Base-by-base conservation (phyloP, 1,139 yeast species). In the Taphrina betulina region DNA sequence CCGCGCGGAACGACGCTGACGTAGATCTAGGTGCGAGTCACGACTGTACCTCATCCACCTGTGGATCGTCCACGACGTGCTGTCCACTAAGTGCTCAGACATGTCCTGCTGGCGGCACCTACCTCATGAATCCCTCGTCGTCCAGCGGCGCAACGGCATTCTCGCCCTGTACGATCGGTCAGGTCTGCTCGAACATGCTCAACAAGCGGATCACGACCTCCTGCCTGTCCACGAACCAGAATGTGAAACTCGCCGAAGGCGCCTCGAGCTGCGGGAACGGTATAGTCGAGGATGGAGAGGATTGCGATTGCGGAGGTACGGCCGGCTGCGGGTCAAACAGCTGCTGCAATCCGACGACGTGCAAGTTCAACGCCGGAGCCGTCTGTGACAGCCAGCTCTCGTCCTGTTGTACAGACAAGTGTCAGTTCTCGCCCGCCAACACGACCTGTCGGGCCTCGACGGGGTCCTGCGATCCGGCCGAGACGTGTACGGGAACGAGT, bases 251-350 rank as follows among this genome's bases (percentile, higher is more conserved):
- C 20, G 64, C 69, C 29, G 66, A 71, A 1, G 42, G 60, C 2
- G 65, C 61, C 37, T 68, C 69, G 57, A 69, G 67, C 36, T 71
- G 74, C 55, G 74, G 74, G 17, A 71, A 71, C 58, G 74, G 74
- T 5, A 71, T 71, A 51, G 73, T 71, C 3, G 74, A 71, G 57
- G 72, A 68, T 16, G 74, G 74, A 12, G 74, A 71, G 55, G 74
- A 71, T 23, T 71, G 74, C 57, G 74, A 71, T 57, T 71, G 75
- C 60, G 75, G 75, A 14, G 73, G 73, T 8, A 65, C 43, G 12
- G 67, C 64, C n/a, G 72, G 71, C 3, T 71, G 74, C 57, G 64
- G 62, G 16, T 63, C 57, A 37, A 66, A 69, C 55, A 29, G 63
- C 5, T 72, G 75, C 62, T 72, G 73, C 51, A 72, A 72, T 53